phyloP scores from a whole-genome alignment of 768 basidiomycete species.

The Candolleomyces aberdarensis region DNA sequence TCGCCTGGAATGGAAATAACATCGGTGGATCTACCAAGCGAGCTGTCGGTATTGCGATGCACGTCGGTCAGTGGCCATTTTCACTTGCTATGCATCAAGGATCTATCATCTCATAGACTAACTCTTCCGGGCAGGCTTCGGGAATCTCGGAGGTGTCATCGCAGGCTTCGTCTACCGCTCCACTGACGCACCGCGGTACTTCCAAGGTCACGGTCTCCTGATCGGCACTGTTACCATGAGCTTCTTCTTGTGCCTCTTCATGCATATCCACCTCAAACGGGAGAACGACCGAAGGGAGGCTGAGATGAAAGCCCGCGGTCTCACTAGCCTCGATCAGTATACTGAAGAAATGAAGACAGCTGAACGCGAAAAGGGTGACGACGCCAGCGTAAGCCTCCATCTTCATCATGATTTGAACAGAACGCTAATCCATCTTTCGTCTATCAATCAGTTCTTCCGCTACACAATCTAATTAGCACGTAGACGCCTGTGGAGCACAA shows the following conservation, averaged over 20 bases:
- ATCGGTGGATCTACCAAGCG: conserved; percentile 32
- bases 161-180: conserved; percentile 26
- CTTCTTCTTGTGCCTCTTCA: conserved; percentile 19
- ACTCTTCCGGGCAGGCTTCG: conserved; percentile 18
- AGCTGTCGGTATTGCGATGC: conserved; percentile 33
- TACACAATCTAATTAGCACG: conserved; percentile 20
- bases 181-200: conserved; percentile 26
- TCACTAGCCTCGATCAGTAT: conserved; percentile 21
- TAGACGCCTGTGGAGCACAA: too few relatives aligned
- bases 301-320: conserved; percentile 15
- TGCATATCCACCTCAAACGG: conserved; percentile 23
- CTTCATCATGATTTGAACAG: neutral
- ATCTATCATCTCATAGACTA: neutral
- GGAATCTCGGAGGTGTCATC: conserved; percentile 30
- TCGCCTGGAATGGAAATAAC: conserved; percentile 34
- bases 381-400: conserved; percentile 23
- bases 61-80: conserved; percentile 23
- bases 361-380: conserved; percentile 28
- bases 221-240: conserved; percentile 27
- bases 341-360: conserved; percentile 26
- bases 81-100: neutral
- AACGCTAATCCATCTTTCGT: neutral
- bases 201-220: conserved; percentile 27
- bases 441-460: conserved; percentile 26
- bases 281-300: conserved; percentile 26